Percentiles rank a stretch among this genome's conserved stretches.
phyloP scores from a whole-genome alignment of 2,329 filamentous ascomycete genomes.

The Neofusicoccum laricinum region DNA sequence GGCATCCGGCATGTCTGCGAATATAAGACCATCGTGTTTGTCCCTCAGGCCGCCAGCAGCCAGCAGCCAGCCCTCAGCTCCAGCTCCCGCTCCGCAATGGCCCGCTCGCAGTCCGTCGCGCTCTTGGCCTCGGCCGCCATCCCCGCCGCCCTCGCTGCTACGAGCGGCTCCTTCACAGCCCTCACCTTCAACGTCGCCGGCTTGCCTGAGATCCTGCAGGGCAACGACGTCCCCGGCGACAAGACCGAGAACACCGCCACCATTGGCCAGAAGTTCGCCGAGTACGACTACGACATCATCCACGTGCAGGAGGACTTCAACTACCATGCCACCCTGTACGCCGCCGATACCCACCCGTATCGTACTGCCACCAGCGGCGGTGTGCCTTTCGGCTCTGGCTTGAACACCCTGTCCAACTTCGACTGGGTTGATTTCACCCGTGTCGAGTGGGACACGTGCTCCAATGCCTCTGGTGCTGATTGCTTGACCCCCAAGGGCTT shows the following conservation, averaged over 20 bases:
- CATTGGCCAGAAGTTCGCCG: constrained; percentile 57
- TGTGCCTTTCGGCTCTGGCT: constrained; percentile 60
- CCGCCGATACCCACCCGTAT: constrained; percentile 57
- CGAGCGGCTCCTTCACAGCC: constrained; percentile 47
- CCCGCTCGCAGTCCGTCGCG: not conserved
- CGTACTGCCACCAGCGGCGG: constrained; percentile 65
- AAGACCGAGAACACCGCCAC: constrained; percentile 56
- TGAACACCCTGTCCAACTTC: constrained; percentile 63
- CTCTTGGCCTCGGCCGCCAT: constrained; percentile 4
- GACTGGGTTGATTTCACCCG: constrained; percentile 56
- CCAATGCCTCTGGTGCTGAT: constrained; percentile 52
- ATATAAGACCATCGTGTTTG: not conserved
- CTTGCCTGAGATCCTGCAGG: constrained; percentile 55
- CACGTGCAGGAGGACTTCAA: constrained; percentile 70
- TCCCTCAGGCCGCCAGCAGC: not conserved
- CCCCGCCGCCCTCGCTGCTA: not conserved
- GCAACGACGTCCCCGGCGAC: constrained; percentile 61
- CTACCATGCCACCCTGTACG: constrained; percentile 63
- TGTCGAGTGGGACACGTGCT: constrained; percentile 59
- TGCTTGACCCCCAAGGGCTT: constrained; percentile 70
- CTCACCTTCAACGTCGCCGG: constrained; percentile 61
- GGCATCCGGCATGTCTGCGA: not conserved
- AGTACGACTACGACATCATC: constrained; percentile 57
- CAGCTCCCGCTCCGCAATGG: constrained; percentile 1
- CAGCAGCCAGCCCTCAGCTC: not conserved